Evolutionary conservation across 108 stramenopile genomes (phyloP).

Genomic region (Chaetoceros muelleri): DNA sequence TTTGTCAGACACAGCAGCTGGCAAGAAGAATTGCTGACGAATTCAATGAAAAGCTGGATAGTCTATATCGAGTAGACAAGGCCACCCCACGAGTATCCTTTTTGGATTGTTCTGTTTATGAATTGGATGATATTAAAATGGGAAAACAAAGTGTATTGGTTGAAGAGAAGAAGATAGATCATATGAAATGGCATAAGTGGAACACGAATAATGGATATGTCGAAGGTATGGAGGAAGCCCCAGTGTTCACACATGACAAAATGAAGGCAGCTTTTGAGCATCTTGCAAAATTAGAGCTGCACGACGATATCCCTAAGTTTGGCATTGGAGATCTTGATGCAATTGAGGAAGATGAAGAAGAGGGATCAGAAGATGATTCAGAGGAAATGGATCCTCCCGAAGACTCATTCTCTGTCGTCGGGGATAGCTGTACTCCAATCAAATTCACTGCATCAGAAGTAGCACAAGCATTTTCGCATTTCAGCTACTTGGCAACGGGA

Average conservation of each 20-base stretch:
- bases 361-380: too few species aligned
- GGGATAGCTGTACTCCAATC: background rate
- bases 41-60: conserved; percentile 11
- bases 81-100: conserved; percentile 9
- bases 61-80: background rate
- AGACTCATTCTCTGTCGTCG: too few species aligned
- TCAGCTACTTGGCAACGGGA: conserved; percentile 12
- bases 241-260: too few species aligned
- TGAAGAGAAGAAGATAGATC: conserved; percentile 11
- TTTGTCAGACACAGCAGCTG: conserved; percentile 7
- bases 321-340: background rate
- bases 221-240: too few species aligned
- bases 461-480: conserved; percentile 29
- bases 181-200: conserved; percentile 18
- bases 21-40: background rate
- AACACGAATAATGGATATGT: conserved; percentile 26
- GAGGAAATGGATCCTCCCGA: too few species aligned
- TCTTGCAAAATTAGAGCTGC: too few species aligned
- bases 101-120: conserved; percentile 16
- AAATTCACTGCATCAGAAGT: conserved; percentile 6
- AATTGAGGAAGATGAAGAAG: background rate
- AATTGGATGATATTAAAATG: conserved; percentile 3
- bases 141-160: conserved; percentile 13
- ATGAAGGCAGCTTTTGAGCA: too few species aligned
- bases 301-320: background rate